A percentile compares a stretch with the other conserved stretches of the same genome.
Conservation (phyloP, 495 filamentous ascomycete species). For the Daldinia concentrica region DNA sequence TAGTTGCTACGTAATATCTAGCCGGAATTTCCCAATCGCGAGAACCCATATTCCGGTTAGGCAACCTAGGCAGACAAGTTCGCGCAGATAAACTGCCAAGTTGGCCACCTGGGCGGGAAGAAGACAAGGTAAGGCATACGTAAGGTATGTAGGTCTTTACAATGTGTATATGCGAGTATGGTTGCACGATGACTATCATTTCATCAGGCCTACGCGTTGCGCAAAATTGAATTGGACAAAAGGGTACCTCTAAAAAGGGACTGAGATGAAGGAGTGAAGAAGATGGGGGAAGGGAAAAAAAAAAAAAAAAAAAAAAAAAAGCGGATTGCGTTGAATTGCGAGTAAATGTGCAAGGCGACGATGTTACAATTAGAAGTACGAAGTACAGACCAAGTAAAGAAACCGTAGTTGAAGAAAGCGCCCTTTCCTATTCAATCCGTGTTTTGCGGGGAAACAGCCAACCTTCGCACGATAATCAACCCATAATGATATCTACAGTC, state of each 20-base stretch:
- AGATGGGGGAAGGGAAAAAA: neutral
- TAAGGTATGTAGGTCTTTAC: constrained; percentile 32
- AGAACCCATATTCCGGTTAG: constrained; percentile 21
- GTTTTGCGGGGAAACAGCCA: constrained; percentile 41
- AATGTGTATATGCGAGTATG: constrained; percentile 31
- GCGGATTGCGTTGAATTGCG: constrained; percentile 20
- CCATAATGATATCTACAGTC: constrained; percentile 37
- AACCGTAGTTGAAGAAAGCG: constrained; percentile 3
- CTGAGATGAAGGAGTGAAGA: neutral
- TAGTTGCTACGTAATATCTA: constrained; percentile 26
- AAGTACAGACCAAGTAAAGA: constrained; percentile 5
- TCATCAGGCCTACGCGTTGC: constrained; percentile 32
- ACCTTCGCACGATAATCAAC: constrained; percentile 40
- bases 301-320: no score
- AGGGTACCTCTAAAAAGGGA: neutral
- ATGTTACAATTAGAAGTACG: constrained; percentile 28
- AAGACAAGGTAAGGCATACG: constrained; percentile 34
- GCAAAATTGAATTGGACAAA: constrained; percentile 8
- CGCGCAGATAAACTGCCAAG: constrained; percentile 23
- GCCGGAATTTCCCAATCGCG: constrained; percentile 32
- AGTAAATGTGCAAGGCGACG: constrained; percentile 15
- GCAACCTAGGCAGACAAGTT: constrained; percentile 21
- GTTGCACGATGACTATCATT: constrained; percentile 38
- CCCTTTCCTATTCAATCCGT: constrained; percentile 17
- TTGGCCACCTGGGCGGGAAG: constrained; percentile 19